Evolutionary conservation across 129 eudicot genomes (phyloP).

Genomic region (Tanacetum coccineum): DNA sequence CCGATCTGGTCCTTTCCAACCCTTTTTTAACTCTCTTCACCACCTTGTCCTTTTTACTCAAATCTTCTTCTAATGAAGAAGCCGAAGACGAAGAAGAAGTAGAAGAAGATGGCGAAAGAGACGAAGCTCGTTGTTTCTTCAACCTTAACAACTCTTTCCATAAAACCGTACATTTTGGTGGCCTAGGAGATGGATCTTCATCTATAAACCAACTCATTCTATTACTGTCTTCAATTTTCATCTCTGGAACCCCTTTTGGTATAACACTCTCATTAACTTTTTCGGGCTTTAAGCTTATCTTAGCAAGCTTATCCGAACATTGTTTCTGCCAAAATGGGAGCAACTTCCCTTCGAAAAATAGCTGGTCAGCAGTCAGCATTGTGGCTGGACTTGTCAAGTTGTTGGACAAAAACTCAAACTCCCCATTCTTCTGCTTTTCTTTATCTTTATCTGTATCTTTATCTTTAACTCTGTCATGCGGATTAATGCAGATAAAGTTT

Average conservation of each 20-base stretch:
- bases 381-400: conserved; percentile 24
- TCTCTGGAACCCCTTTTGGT: conserved; percentile 7
- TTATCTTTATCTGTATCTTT: conserved; percentile 3
- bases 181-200: conserved; percentile 95
- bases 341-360: conserved; percentile 76
- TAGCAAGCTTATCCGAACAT: conserved; percentile 52
- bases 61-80: conserved; percentile 44
- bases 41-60: conserved; percentile 38
- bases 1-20: conserved; percentile 75
- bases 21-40: conserved; percentile 59
- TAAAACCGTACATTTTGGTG: conserved; percentile 83
- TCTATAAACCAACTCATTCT: conserved; percentile 69
- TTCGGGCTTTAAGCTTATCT: conserved; percentile 46
- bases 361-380: conserved; percentile 75
- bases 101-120: conserved; percentile 54
- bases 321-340: conserved; percentile 75
- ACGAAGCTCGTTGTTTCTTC: conserved; percentile 57
- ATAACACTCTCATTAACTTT: conserved; percentile 1
- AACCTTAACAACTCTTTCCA: conserved; percentile 82
- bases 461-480: conserved; percentile 31
- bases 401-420: conserved; percentile 72
- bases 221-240: conserved; percentile 22
- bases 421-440: conserved; percentile 28
- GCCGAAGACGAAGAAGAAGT: conserved; percentile 62
- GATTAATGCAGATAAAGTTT: conserved; percentile 57